Percentiles rank a stretch among this genome's conserved stretches.
Evolutionary conservation across 768 basidiomycete genomes (phyloP).

Genomic region (Leccinum pellstonianum): DNA sequence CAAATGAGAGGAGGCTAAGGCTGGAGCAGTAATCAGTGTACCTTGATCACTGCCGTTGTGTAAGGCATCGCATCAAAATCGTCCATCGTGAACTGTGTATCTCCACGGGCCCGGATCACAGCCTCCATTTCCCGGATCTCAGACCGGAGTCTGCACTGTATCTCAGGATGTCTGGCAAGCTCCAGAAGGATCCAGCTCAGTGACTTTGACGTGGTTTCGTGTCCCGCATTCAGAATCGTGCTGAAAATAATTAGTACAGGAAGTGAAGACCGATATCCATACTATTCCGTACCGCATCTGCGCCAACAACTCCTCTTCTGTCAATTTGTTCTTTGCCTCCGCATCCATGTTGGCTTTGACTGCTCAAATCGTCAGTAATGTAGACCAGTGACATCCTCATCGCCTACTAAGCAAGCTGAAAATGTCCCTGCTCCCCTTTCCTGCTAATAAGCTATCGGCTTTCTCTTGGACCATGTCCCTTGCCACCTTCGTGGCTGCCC

Average conservation of each 20-base stretch:
- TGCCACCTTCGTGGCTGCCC: conserved; percentile 6
- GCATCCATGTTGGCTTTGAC: conserved; percentile 31
- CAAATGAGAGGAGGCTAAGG: background rate
- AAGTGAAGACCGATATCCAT: background rate
- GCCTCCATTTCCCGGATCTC: conserved; percentile 17
- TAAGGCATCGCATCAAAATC: conserved; percentile 60
- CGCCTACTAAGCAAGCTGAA: conserved; percentile 39
- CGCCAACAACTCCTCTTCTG: conserved; percentile 15
- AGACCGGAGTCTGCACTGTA: conserved; percentile 58
- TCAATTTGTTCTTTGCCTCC: conserved; percentile 25
- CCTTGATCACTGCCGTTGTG: conserved; percentile 37
- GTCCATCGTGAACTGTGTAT: conserved; percentile 15
- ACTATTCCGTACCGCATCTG: conserved; percentile 17
- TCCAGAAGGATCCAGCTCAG: conserved; percentile 63
- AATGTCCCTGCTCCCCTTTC: conserved; percentile 18
- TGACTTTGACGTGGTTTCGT: conserved; percentile 63
- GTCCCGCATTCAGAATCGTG: conserved; percentile 47
- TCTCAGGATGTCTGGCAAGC: conserved; percentile 53
- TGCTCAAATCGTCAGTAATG: conserved; percentile 1
- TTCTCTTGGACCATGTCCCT: conserved; percentile 20
- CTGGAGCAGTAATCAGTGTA: conserved; percentile 17
- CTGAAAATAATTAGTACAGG: conserved; percentile 19
- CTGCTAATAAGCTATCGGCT: conserved; percentile 8
- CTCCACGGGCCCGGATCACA: conserved; percentile 9
- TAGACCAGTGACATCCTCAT: background rate